A percentile compares a stretch with the other conserved stretches of the same genome.
phyloP scores from a whole-genome alignment of 192 early-diverging fungal species.

The Backusella tuberculispora region DNA sequence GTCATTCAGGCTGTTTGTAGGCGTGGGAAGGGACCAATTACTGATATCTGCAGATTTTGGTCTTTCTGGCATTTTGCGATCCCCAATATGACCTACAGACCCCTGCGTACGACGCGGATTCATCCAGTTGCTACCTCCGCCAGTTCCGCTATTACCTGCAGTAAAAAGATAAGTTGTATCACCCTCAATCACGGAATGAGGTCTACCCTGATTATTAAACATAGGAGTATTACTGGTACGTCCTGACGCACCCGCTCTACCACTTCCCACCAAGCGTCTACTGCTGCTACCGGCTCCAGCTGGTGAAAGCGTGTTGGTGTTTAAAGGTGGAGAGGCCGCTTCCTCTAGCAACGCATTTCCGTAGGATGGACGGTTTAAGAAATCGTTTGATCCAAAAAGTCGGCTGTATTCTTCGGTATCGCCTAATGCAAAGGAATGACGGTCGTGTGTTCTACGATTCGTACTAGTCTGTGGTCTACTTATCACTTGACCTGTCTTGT shows the following conservation, averaged over 20 bases:
- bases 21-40: slow-evolving; percentile 28
- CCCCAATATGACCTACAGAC: slow-evolving; percentile 35
- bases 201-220: slow-evolving; percentile 25
- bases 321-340: not conserved
- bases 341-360: slow-evolving; percentile 2
- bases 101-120: slow-evolving; percentile 1
- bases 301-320: not conserved
- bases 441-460: slow-evolving; percentile 35
- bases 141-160: not conserved
- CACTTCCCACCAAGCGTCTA: not conserved
- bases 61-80: slow-evolving; percentile 28
- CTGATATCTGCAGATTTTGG: slow-evolving; percentile 34
- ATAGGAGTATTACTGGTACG: slow-evolving; percentile 5
- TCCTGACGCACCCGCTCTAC: slow-evolving; percentile 18
- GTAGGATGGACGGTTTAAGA: not conserved
- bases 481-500: slow-evolving; percentile 40
- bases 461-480: slow-evolving; percentile 21
- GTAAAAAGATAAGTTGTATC: slow-evolving; percentile 26
- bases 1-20: not conserved
- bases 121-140: not conserved
- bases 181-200: slow-evolving; percentile 43
- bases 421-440: slow-evolving; percentile 42
- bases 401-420: slow-evolving; percentile 39
- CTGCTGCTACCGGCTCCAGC: not conserved
- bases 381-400: slow-evolving; percentile 14